Evolutionary conservation across 495 filamentous ascomycete genomes (phyloP).

Genomic region (Cercophora scortea): DNA sequence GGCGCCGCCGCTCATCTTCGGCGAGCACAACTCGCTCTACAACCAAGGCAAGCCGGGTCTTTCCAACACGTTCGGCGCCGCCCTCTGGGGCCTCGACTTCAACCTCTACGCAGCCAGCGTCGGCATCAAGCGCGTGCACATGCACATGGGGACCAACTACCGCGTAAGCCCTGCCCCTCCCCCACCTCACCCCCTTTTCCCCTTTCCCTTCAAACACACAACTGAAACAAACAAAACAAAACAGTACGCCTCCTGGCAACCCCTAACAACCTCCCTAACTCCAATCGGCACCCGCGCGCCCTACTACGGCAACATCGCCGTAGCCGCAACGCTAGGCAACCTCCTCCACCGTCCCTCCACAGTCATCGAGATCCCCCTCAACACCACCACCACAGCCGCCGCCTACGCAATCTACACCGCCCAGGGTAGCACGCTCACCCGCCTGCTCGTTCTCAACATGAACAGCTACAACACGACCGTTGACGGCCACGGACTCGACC

Average conservation of each 20-base stretch:
- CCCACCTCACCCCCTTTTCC: background rate
- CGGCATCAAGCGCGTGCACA: conserved; percentile 52
- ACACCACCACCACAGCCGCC: conserved; percentile 33
- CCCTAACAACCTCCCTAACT: conserved; percentile 44
- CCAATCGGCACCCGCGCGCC: conserved; percentile 54
- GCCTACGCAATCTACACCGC: conserved; percentile 54
- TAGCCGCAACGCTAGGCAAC: conserved; percentile 48
- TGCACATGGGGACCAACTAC: conserved; percentile 61
- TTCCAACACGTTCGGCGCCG: conserved; percentile 63
- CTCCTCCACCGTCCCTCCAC: conserved; percentile 18
- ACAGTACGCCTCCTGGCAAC: conserved; percentile 45
- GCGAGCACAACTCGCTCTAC: conserved; percentile 60
- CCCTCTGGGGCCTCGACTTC: conserved; percentile 64
- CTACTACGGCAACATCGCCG: conserved; percentile 59
- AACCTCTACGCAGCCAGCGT: conserved; percentile 50
- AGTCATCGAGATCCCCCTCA: conserved; percentile 37
- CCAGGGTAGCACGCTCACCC: conserved; percentile 24
- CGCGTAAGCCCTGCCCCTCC: conserved; percentile 20
- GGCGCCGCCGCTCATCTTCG: conserved; percentile 50
- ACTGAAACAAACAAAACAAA: background rate
- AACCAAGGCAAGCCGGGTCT: conserved; percentile 55
- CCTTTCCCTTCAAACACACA: background rate
- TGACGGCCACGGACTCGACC: conserved; percentile 26
- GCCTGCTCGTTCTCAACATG: conserved; percentile 54
- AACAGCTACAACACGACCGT: conserved; percentile 51